These are phyloP conservation scores for Alectoria sarmentosa DNA, from an alignment of 495 filamentous ascomycete genomes.

Conservation along the genomic window DNA sequence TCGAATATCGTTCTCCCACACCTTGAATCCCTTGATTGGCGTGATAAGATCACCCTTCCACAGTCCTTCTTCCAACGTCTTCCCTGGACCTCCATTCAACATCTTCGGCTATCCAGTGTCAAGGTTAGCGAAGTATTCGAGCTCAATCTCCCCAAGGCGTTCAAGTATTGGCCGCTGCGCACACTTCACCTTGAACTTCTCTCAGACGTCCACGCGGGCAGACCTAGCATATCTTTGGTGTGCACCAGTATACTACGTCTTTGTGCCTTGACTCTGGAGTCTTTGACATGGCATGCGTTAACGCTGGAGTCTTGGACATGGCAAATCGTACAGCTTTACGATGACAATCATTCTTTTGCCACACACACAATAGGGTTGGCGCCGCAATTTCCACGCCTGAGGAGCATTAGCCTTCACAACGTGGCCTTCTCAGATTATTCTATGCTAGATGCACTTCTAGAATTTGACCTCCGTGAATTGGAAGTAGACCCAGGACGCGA, in stretches of 20 bases:
- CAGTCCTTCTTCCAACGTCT: conserved; percentile 8
- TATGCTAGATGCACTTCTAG: background rate
- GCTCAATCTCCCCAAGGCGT: background rate
- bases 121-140: background rate
- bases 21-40: conserved; percentile 12
- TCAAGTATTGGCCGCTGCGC: background rate
- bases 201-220: background rate
- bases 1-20: conserved; percentile 8
- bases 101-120: background rate
- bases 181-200: conserved; percentile 1
- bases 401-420: background rate
- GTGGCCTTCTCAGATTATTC: background rate
- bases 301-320: conserved; percentile 9
- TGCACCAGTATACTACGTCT: conserved; percentile 8
- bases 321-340: background rate
- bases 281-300: background rate
- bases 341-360: background rate
- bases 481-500: background rate
- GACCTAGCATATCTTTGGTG: background rate
- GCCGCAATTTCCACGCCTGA: background rate
- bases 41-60: background rate
- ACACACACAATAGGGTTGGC: background rate
- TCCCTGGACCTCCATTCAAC: conserved; percentile 3
- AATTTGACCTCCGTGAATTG: background rate
- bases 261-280: conserved; percentile 11